Base-by-base conservation (phyloP, 257 asterid genomes). In the Vinca minor region DNA sequence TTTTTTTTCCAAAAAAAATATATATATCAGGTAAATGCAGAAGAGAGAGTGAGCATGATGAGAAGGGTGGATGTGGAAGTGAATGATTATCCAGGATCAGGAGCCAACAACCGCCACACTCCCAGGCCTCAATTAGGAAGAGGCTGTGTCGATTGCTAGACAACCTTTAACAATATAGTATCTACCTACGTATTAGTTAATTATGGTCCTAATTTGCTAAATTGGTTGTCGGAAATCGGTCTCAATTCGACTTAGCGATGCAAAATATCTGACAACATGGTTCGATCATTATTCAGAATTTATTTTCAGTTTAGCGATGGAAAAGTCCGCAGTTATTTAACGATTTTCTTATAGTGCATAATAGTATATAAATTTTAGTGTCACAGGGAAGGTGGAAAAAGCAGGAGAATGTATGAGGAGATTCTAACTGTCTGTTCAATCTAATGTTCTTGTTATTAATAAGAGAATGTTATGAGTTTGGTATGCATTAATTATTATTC, bases 1-100 rank as follows among this genome's bases (percentile, higher is more conserved):
- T 58, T 28, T 13, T 18, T 20, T 1, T 20, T n/a, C n/a, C n/a
- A n/a, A n/a, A n/a, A n/a, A n/a, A 5, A 13, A 47, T n/a, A n/a
- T n/a, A 41, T 71, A 62, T 31, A 63, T 69, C 74, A 83, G 84
- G 82, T 14, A 69, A 77, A 63, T 21, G 64, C n/a, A 32, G 18
- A 57, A 28, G 18, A 57, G 58, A 50, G 39, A 76, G 38, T 66
- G 21, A 14, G 32, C 45, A 52, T 39, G 56, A 76, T 79, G 56
- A 76, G 79, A 66, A 56, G 76, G 72, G 69, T 74, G 78, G 80
- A 71, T 3, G 68, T 79, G 28, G 85, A 86, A 70, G 50, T 84
- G 62, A 73, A 86, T 28, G 94, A 86, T 45, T 86, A 86, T 72
- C 87, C 91, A 42, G 91, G 91, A 62, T 81, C 91, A 3, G 91